Evolutionary conservation across 1,139 yeast genomes (phyloP), one percentile per base, ranked within the genome.

Genomic region (Blastobotrys serpentis): DNA sequence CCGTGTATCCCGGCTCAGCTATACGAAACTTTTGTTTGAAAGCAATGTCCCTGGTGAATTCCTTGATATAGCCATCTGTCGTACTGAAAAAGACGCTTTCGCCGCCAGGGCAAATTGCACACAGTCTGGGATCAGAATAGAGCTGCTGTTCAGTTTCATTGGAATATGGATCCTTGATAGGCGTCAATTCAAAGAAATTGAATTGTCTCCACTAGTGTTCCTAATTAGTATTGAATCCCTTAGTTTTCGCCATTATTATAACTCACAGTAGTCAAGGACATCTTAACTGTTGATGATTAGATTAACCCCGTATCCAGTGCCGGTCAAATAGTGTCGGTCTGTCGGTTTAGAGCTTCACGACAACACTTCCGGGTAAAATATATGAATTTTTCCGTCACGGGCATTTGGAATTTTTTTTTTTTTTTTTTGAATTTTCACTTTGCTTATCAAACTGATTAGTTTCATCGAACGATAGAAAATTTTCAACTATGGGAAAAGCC

Each of bases 181-280:
- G 97, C 0, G 82, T 76, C 43, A 80, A 76, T 50, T 89, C 96
- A 66, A 86, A 89, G 67, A 92, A 84, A 57, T 86, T 90, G 68
- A 92, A 86, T 60, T 86, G 96, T 53, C 94, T 76, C 96, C 96
- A 89, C 73, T 68, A 50, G 44, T 38, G n/a, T n/a, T n/a, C 44
- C 26, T 48, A 13, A 2, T 43, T 34, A 19, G 25, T 10, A 16
- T 23, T 36, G 5, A 33, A 21, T 17, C 7, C 13, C 19, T 14
- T 6, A 33, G 4, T 21, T 17, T 14, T 11, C 19, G 13, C 8
- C 19, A n/a, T n/a, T 18, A 29, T 16, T 17, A 8, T 13, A 19
- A 40, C 59, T 44, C 47, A 56, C 60, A 32, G 53, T 52, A 13
- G 52, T 48, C 44, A 57, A 37, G 18, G 58, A 54, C 60, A 57